Evolutionary conservation across 345 rosid species (phyloP).

Genomic region (Salix dunnii): DNA sequence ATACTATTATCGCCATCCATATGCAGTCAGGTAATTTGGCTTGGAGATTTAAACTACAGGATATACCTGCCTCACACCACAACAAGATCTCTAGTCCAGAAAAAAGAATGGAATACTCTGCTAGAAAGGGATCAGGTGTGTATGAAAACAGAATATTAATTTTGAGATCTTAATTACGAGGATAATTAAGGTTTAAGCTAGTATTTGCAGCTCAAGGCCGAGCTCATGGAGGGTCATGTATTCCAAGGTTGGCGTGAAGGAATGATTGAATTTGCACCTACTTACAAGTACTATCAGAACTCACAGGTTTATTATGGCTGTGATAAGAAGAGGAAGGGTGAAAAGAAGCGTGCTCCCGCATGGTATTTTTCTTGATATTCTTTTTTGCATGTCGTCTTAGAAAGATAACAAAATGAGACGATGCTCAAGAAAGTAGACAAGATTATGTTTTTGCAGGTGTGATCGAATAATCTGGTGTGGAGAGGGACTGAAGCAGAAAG

Average conservation of each 20-base stretch:
- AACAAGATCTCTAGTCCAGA: constrained; percentile 48
- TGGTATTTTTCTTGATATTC: constrained; percentile 38
- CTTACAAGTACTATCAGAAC: constrained; percentile 70
- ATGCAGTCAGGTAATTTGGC: constrained; percentile 80
- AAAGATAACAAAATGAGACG: background rate
- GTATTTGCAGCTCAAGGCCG: constrained; percentile 55
- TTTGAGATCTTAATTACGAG: no score
- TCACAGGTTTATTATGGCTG: constrained; percentile 70
- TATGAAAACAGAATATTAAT: background rate
- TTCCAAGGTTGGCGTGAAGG: constrained; percentile 97
- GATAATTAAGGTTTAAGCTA: background rate
- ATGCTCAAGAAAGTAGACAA: background rate
- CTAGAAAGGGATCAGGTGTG: constrained; percentile 78
- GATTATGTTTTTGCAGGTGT: constrained; percentile 23
- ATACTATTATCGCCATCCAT: background rate
- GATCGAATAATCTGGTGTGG: constrained; percentile 40
- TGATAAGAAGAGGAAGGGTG: constrained; percentile 48
- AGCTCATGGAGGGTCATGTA: constrained; percentile 70
- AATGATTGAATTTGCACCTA: constrained; percentile 73
- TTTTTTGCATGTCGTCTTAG: background rate
- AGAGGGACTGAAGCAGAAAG: constrained; percentile 28
- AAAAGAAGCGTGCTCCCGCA: constrained; percentile 78
- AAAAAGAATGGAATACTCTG: constrained; percentile 76
- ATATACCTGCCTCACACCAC: constrained; percentile 45
- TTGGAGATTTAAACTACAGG: constrained; percentile 96